These are phyloP conservation scores for Thalassiosira livingstoniorum DNA, from an alignment of 352 stramenopile genomes.

Conservation along the genomic window DNA sequence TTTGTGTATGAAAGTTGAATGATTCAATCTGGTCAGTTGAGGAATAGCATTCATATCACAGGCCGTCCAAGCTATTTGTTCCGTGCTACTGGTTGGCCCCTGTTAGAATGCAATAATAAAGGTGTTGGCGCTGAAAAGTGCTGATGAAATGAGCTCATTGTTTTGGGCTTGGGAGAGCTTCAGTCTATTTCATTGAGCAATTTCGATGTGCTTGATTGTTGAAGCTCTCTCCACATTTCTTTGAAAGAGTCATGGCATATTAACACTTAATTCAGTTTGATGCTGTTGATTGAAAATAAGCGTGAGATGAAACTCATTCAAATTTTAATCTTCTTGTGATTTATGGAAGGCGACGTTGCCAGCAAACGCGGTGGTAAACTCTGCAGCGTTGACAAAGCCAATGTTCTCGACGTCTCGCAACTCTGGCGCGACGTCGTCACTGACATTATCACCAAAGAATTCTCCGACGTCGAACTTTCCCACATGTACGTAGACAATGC, in stretches of 20 bases:
- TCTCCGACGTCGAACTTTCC: conserved; percentile 93
- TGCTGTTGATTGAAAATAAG: too few species aligned
- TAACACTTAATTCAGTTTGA: too few species aligned
- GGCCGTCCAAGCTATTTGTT: conserved; percentile 29
- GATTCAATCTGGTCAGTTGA: too few species aligned
- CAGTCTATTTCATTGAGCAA: conserved; percentile 14
- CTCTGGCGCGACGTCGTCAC: conserved; percentile 87
- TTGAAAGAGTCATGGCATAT: background rate
- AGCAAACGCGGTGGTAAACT: conserved; percentile 93
- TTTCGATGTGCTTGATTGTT: conserved; percentile 13
- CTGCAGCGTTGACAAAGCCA: conserved; percentile 99
- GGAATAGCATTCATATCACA: conserved; percentile 39
- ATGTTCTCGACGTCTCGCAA: conserved; percentile 97
- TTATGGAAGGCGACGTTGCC: conserved; percentile 77
- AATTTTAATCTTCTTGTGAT: too few species aligned
- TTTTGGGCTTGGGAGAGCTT: conserved; percentile 26
- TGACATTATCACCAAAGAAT: conserved; percentile 87
- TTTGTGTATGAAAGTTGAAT: background rate
- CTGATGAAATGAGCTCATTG: conserved; percentile 41
- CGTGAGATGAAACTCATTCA: too few species aligned
- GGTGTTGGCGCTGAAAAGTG: conserved; percentile 46
- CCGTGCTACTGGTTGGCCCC: conserved; percentile 38
- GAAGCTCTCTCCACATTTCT: conserved; percentile 27
- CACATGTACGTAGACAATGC: conserved; percentile 99
- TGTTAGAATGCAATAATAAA: conserved; percentile 53